Percentiles rank a stretch among this genome's conserved stretches.
These are phyloP conservation scores for Paramicrosporidium saccamoebae DNA, from an alignment of 371 early-diverging fungal genomes.

Conservation along the genomic window DNA sequence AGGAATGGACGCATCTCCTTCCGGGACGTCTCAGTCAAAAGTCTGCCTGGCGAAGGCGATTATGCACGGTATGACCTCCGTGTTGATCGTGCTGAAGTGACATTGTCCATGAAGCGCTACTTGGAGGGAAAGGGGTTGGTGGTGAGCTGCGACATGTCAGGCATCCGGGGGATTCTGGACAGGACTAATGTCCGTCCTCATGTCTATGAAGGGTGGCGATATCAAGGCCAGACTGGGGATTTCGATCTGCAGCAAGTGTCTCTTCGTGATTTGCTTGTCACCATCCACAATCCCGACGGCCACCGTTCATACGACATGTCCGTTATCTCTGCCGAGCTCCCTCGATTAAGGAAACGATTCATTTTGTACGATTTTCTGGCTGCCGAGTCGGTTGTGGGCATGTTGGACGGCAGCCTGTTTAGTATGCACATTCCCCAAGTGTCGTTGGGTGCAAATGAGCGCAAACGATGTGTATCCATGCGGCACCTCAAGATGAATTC, in stretches of 20 bases:
- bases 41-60: slow-evolving; percentile 18
- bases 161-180: slow-evolving; percentile 61
- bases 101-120: slow-evolving; percentile 55
- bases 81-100: slow-evolving; percentile 46
- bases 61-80: slow-evolving; percentile 56
- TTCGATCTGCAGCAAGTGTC: slow-evolving; percentile 45
- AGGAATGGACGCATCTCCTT: slow-evolving; percentile 53
- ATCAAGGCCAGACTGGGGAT: slow-evolving; percentile 29
- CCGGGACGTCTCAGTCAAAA: slow-evolving; percentile 28
- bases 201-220: slow-evolving; percentile 16
- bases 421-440: slow-evolving; percentile 51
- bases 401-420: slow-evolving; percentile 71
- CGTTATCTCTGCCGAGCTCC: slow-evolving; percentile 46
- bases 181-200: slow-evolving; percentile 38
- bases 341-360: slow-evolving; percentile 59
- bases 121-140: slow-evolving; percentile 65
- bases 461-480: slow-evolving; percentile 5
- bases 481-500: slow-evolving; percentile 2
- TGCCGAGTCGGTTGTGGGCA: slow-evolving; percentile 61
- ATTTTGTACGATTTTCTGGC: slow-evolving; percentile 56
- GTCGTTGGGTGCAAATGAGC: slow-evolving; percentile 9
- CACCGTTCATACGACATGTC: slow-evolving; percentile 63
- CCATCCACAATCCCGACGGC: slow-evolving; percentile 30
- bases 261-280: slow-evolving; percentile 32
- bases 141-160: slow-evolving; percentile 37